Conservation (phyloP, 352 stramenopile genomes). For the Globisporangium echinulatum region DNA sequence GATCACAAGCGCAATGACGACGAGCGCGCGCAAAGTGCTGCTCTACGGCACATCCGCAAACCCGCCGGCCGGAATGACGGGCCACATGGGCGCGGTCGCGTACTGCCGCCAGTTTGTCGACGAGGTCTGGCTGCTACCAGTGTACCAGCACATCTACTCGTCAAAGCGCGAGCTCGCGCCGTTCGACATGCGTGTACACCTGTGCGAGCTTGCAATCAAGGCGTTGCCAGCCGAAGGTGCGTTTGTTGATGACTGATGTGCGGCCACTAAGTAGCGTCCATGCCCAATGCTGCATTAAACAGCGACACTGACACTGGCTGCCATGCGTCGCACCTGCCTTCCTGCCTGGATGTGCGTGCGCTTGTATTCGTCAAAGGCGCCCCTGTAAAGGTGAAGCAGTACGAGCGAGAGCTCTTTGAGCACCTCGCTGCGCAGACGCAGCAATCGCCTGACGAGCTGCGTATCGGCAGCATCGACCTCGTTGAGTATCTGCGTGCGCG, state of each 20-base stretch:
- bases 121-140: constrained; percentile 86
- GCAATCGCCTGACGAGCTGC: constrained; percentile 21
- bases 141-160: constrained; percentile 87
- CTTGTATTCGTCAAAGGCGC: constrained; percentile 11
- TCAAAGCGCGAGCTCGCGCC: constrained; percentile 68
- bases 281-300: background rate
- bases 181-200: constrained; percentile 66
- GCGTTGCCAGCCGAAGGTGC: constrained; percentile 19
- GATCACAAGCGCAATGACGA: constrained; percentile 2
- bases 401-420: constrained; percentile 68
- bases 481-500: constrained; percentile 39
- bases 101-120: constrained; percentile 62
- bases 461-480: constrained; percentile 76
- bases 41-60: constrained; percentile 85
- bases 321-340: background rate
- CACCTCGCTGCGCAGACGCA: constrained; percentile 17
- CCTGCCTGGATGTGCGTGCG: background rate
- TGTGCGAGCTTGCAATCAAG: constrained; percentile 59
- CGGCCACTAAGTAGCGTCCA: no score
- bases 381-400: constrained; percentile 44
- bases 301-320: background rate
- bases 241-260: background rate
- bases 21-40: constrained; percentile 37
- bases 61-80: constrained; percentile 55
- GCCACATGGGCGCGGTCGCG: constrained; percentile 77